Percentiles rank a stretch among this genome's conserved stretches.
These are phyloP conservation scores for Lasiodiplodia sp. DNA, from an alignment of 2,329 filamentous ascomycete genomes.

Conservation along the genomic window DNA sequence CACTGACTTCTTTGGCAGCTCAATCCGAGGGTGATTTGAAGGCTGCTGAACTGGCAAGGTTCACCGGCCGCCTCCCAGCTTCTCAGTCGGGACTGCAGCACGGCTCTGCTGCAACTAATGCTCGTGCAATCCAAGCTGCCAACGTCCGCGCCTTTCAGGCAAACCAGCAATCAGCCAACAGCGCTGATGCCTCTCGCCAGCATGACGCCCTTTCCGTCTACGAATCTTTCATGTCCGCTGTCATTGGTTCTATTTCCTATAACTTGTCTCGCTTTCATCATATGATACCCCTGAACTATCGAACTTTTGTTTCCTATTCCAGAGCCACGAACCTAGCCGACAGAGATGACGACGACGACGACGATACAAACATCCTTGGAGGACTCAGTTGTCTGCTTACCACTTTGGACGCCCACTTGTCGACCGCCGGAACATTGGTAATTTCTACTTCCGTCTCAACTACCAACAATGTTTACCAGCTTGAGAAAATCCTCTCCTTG, in stretches of 20 bases:
- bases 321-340: conserved; percentile 30
- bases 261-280: conserved; percentile 42
- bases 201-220: conserved; percentile 45
- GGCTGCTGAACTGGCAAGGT: conserved; percentile 43
- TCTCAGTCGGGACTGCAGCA: conserved; percentile 33
- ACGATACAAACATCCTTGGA: conserved; percentile 5
- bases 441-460: conserved; percentile 30
- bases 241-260: conserved; percentile 46
- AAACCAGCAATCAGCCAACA: conserved; percentile 32
- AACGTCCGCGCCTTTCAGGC: conserved; percentile 35
- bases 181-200: conserved; percentile 35
- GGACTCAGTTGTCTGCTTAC: conserved; percentile 7
- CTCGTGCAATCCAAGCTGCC: conserved; percentile 32
- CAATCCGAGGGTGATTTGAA: conserved; percentile 42
- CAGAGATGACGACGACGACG: conserved; percentile 26
- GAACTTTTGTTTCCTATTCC: conserved; percentile 44
- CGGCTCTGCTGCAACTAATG: conserved; percentile 1
- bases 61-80: conserved; percentile 38
- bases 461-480: conserved; percentile 12
- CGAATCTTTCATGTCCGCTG: conserved; percentile 47
- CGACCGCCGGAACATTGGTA: conserved; percentile 31
- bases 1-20: conserved; percentile 38
- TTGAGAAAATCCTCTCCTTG: conserved; percentile 16
- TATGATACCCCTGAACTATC: conserved; percentile 45
- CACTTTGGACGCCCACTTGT: conserved; percentile 30